A percentile compares a stretch with the other conserved stretches of the same genome.
These are phyloP conservation scores for Prunus dulcis DNA, from an alignment of 306 rosid species.

Conservation along the genomic window DNA sequence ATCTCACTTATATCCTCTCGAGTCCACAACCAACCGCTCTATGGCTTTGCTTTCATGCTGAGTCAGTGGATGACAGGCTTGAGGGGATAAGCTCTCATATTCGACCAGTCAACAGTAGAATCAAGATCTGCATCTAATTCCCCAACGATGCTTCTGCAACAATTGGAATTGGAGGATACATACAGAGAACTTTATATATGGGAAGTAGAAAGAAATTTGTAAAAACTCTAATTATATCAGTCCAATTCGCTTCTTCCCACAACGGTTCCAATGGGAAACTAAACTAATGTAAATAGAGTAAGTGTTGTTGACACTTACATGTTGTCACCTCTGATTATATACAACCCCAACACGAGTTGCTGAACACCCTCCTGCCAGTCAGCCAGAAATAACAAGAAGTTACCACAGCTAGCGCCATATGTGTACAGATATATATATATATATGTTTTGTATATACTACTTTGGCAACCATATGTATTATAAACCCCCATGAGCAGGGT, in stretches of 20 bases:
- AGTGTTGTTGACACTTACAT: constrained; percentile 46
- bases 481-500: background rate
- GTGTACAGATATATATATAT: background rate
- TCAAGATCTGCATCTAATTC: constrained; percentile 93
- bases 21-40: constrained; percentile 6
- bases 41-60: background rate
- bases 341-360: constrained; percentile 84
- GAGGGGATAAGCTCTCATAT: constrained; percentile 86
- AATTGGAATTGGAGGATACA: background rate
- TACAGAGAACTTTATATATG: too few species aligned
- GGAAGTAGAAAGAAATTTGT: background rate
- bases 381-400: background rate
- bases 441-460: background rate
- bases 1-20: background rate
- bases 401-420: background rate
- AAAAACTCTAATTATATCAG: background rate
- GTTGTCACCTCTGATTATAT: constrained; percentile 96
- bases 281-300: background rate
- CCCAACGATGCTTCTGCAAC: constrained; percentile 93
- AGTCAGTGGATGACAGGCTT: constrained; percentile 80
- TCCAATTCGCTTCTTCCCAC: background rate
- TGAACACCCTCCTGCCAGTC: constrained; percentile 90
- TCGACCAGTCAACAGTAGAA: constrained; percentile 70
- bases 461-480: background rate
- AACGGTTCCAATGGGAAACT: too few species aligned